Evolutionary conservation across 2,329 filamentous ascomycete species (phyloP).

Genomic region (Ophiocordyceps camponoti-saundersi): DNA sequence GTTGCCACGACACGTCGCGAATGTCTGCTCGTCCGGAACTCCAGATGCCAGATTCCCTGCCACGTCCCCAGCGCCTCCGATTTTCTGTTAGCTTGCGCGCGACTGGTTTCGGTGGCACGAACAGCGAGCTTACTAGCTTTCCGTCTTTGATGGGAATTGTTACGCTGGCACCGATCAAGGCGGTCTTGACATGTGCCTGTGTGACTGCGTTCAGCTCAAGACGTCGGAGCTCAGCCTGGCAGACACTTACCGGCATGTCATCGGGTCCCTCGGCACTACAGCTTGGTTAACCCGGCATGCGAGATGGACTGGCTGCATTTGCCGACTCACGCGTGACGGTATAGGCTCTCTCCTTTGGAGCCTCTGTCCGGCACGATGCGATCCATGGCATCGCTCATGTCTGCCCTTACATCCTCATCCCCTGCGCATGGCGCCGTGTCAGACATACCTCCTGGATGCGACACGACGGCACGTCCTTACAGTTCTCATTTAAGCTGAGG

Average conservation of each 20-base stretch:
- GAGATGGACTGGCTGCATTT: too few relatives aligned
- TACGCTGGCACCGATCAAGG: conserved; percentile 74
- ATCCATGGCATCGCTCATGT: conserved; percentile 91
- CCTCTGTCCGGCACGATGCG: conserved; percentile 69
- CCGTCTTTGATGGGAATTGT: conserved; percentile 85
- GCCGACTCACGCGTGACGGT: conserved; percentile 44
- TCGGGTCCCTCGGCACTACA: conserved; percentile 64
- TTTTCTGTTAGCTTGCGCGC: not conserved
- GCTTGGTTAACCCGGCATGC: not conserved
- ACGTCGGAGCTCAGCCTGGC: not conserved
- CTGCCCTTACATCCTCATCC: conserved; percentile 70
- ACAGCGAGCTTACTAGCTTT: conserved; percentile 37
- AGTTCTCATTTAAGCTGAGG: conserved; percentile 86
- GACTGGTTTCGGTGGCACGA: not conserved
- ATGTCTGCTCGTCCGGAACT: conserved; percentile 68
- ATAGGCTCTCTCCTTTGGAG: conserved; percentile 53
- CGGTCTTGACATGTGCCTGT: conserved; percentile 82
- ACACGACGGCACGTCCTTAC: conserved; percentile 11
- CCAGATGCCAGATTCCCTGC: conserved; percentile 89
- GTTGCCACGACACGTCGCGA: conserved; percentile 74
- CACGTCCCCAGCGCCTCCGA: conserved; percentile 49
- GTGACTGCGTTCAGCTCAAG: not conserved
- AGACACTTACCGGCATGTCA: conserved; percentile 64
- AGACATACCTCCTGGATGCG: not conserved
- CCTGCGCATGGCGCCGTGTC: conserved; percentile 6